These are phyloP conservation scores for Boletus bicolor DNA, from an alignment of 768 basidiomycete genomes.

Conservation along the genomic window DNA sequence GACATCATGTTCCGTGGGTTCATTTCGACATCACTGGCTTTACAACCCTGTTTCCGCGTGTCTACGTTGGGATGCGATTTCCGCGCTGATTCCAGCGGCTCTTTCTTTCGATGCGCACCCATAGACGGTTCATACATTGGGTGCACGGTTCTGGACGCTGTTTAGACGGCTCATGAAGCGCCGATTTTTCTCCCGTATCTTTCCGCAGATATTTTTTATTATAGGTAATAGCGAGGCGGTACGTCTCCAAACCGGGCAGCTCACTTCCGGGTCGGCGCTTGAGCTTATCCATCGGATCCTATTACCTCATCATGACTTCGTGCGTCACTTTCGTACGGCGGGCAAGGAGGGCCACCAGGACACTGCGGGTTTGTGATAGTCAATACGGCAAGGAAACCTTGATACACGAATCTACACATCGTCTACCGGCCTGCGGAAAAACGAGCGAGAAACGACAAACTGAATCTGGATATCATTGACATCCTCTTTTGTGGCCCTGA, in stretches of 20 bases:
- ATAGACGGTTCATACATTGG: not conserved
- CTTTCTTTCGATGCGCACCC: not conserved
- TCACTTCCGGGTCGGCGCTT: slow-evolving; percentile 12
- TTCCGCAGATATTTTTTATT: slow-evolving; percentile 8
- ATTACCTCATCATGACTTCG: not conserved
- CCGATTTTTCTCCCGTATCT: not conserved
- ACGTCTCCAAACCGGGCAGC: slow-evolving; percentile 9
- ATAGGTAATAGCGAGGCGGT: slow-evolving; percentile 17
- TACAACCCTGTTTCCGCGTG: slow-evolving; percentile 26
- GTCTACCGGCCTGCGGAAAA: not conserved
- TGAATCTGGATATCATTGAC: not conserved
- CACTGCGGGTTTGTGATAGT: not conserved
- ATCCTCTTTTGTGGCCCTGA: slow-evolving; percentile 7
- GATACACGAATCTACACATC: not conserved
- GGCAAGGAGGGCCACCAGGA: not conserved
- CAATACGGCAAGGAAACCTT: not conserved
- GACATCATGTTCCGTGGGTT: slow-evolving; percentile 10
- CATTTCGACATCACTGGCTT: slow-evolving; percentile 13
- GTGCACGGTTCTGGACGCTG: not conserved
- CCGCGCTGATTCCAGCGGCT: slow-evolving; percentile 12
- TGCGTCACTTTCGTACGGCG: not conserved
- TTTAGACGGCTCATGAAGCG: not conserved
- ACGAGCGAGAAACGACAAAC: not conserved
- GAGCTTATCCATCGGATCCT: slow-evolving; percentile 9
- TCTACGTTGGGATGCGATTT: slow-evolving; percentile 14